Conservation (phyloP, 352 stramenopile genomes). For the Phytophthora vignae region DNA sequence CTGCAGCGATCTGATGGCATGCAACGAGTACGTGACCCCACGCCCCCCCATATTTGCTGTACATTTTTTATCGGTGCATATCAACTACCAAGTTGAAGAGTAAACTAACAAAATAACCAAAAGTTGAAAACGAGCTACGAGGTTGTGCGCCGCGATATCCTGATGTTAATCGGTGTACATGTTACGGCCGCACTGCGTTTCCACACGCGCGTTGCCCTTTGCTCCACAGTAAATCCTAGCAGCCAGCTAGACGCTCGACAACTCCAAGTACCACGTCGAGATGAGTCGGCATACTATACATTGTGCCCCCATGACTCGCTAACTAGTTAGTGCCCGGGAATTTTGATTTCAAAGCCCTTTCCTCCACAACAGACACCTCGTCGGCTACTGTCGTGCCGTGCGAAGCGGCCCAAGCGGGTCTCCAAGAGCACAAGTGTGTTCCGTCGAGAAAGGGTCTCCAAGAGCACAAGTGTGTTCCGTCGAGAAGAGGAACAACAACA, state of each 20-base stretch:
- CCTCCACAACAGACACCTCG: not conserved
- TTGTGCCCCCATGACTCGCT: no score
- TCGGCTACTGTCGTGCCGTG: slow-evolving; percentile 3
- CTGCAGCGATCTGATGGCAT: slow-evolving; percentile 29
- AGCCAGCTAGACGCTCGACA: no score
- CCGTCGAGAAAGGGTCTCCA: not conserved
- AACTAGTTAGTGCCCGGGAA: no score
- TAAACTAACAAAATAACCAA: slow-evolving; percentile 42
- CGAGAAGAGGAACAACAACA: not conserved
- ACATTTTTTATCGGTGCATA: slow-evolving; percentile 37
- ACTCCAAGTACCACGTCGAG: no score
- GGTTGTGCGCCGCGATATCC: no score
- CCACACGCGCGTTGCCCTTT: no score
- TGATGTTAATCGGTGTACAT: no score
- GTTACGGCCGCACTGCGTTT: no score
- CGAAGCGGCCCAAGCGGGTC: not conserved
- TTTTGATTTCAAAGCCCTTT: no score
- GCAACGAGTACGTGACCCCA: not conserved
- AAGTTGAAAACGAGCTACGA: not conserved
- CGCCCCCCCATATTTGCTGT: slow-evolving; percentile 35
- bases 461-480: slow-evolving; percentile 5
- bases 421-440: slow-evolving; percentile 3
- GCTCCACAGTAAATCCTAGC: no score
- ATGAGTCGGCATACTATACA: no score
- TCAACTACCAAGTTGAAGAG: slow-evolving; percentile 31